These are phyloP conservation scores for Fusarium incarnatum DNA, from an alignment of 2,329 filamentous ascomycete species.

Conservation along the genomic window DNA sequence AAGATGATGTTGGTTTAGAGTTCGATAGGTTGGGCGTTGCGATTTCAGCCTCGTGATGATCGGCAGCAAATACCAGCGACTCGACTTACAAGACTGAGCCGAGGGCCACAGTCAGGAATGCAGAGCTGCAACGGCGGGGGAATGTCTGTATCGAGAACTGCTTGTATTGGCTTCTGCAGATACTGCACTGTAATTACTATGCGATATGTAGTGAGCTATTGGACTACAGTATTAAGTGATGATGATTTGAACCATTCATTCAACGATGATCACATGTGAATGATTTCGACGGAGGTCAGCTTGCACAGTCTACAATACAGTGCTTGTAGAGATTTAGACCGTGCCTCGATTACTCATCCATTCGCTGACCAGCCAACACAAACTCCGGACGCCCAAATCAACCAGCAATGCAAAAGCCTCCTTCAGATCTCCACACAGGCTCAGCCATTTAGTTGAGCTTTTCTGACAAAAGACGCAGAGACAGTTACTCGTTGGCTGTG, in stretches of 20 bases:
- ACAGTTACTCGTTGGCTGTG: conserved; percentile 14
- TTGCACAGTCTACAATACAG: background rate
- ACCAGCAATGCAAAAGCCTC: conserved; percentile 46
- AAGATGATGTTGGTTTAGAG: conserved; percentile 22
- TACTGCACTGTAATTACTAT: no score
- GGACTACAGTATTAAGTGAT: background rate
- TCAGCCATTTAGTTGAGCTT: conserved; percentile 29
- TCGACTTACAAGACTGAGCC: conserved; percentile 31
- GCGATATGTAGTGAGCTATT: background rate
- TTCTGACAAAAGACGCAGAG: conserved; percentile 45
- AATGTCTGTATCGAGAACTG: background rate
- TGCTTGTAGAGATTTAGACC: rapidly evolving
- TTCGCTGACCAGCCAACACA: background rate
- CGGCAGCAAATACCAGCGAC: background rate
- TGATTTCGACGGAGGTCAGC: background rate
- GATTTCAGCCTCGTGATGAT: conserved; percentile 22
- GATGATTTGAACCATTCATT: background rate
- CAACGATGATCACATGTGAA: conserved; percentile 11
- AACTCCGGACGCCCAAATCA: conserved; percentile 41
- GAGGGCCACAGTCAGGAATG: conserved; percentile 6
- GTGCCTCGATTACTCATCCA: conserved; percentile 19
- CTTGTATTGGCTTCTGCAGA: background rate
- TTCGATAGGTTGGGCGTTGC: conserved; percentile 9
- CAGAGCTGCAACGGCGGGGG: background rate
- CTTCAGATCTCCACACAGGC: conserved; percentile 37